These are phyloP conservation scores for Starmerella apicola DNA, from an alignment of 805 yeast genomes.

Conservation along the genomic window DNA sequence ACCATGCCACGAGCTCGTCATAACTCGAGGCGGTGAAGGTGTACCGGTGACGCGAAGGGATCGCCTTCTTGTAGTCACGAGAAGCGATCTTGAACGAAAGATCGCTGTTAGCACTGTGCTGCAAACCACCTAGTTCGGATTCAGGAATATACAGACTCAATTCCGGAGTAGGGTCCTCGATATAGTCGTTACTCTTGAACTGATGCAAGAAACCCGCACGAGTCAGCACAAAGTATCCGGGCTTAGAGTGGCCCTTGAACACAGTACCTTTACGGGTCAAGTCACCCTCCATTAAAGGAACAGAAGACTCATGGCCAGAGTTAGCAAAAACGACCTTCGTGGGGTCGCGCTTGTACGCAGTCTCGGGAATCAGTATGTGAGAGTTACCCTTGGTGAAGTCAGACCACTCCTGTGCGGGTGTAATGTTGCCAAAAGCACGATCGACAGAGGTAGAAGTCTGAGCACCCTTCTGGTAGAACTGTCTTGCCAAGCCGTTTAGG, in stretches of 20 bases:
- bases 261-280: conserved; percentile 35
- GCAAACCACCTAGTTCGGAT: conserved; percentile 31
- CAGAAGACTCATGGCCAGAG: conserved; percentile 31
- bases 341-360: conserved; percentile 30
- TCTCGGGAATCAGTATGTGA: conserved; percentile 26
- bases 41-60: conserved; percentile 28
- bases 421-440: conserved; percentile 27
- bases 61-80: conserved; percentile 29
- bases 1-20: conserved; percentile 39
- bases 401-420: conserved; percentile 36
- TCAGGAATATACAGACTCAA: conserved; percentile 39
- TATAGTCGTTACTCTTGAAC: conserved; percentile 32
- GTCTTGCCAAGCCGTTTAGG: conserved; percentile 25
- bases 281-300: conserved; percentile 39
- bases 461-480: conserved; percentile 24
- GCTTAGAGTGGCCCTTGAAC: conserved; percentile 31
- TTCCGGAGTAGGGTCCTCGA: conserved; percentile 36
- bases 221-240: conserved; percentile 38
- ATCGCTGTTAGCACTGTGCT: conserved; percentile 25
- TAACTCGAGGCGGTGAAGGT: conserved; percentile 35
- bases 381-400: conserved; percentile 29
- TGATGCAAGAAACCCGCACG: conserved; percentile 35
- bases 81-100: conserved; percentile 34
- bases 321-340: conserved; percentile 31
- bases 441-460: conserved; percentile 25